Evolutionary conservation across 2,329 filamentous ascomycete genomes (phyloP).

Genomic region (Penicillium sp.): DNA sequence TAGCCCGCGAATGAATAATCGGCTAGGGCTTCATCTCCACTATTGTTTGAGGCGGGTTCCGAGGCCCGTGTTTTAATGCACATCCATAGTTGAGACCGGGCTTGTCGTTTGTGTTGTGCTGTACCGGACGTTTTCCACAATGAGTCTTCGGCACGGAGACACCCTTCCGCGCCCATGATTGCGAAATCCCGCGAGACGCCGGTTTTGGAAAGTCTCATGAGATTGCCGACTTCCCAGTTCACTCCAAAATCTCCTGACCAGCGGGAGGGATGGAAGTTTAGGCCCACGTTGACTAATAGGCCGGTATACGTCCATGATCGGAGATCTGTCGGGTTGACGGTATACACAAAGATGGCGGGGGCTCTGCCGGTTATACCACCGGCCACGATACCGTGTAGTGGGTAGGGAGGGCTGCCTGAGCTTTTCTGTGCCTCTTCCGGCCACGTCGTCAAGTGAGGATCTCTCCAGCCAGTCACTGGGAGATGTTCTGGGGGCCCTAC

Average conservation of each 20-base stretch:
- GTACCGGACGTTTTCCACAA: constrained; percentile 6
- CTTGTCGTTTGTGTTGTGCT: constrained; percentile 28
- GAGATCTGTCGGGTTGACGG: constrained; percentile 45
- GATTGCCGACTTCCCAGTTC: constrained; percentile 58
- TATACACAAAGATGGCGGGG: constrained; percentile 55
- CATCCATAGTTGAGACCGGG: constrained; percentile 52
- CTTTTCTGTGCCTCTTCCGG: constrained; percentile 4
- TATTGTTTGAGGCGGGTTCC: background rate
- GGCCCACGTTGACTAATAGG: constrained; percentile 46
- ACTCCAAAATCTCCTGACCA: constrained; percentile 57
- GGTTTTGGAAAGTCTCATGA: constrained; percentile 47
- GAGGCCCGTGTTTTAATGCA: constrained; percentile 35
- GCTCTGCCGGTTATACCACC: constrained; percentile 50
- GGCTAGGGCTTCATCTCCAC: constrained; percentile 28
- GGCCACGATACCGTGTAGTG: constrained; percentile 54
- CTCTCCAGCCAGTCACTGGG: constrained; percentile 48
- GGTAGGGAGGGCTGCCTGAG: constrained; percentile 14
- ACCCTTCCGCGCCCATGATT: constrained; percentile 54
- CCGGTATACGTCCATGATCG: constrained; percentile 53
- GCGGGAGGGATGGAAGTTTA: constrained; percentile 45
- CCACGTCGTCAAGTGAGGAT: constrained; percentile 43
- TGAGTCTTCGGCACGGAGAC: constrained; percentile 22
- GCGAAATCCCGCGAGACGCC: constrained; percentile 45
- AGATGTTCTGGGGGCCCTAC: constrained; percentile 38
- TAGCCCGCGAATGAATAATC: constrained; percentile 49